Percentiles rank a stretch among this genome's conserved stretches.
These are phyloP conservation scores for Fusarium poae DNA, from an alignment of 2,329 filamentous ascomycete species.

Conservation along the genomic window DNA sequence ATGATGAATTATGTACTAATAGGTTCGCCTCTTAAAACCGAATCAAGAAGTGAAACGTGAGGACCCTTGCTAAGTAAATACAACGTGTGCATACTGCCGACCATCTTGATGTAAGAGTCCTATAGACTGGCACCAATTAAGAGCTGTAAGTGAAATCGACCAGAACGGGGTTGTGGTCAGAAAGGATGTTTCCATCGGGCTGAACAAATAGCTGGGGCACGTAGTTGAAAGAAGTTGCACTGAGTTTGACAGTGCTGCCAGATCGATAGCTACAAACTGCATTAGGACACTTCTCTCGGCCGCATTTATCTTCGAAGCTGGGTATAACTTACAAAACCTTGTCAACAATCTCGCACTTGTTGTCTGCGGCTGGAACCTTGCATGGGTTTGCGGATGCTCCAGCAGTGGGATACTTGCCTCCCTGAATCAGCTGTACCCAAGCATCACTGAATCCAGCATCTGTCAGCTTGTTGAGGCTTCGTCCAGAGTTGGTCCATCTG, in stretches of 20 bases:
- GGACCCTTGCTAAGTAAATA: too few species aligned
- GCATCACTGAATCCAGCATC: conserved; percentile 68
- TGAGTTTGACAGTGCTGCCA: conserved; percentile 60
- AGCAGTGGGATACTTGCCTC: conserved; percentile 60
- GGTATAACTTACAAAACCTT: conserved; percentile 64
- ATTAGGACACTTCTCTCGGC: neutral
- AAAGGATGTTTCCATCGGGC: conserved; percentile 66
- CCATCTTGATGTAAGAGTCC: too few species aligned
- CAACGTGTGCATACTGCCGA: too few species aligned
- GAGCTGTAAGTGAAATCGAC: conserved; percentile 60
- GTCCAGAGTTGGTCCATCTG: conserved; percentile 65
- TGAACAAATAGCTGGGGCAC: conserved; percentile 69
- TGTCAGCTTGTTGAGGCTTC: conserved; percentile 63
- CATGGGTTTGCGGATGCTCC: conserved; percentile 60
- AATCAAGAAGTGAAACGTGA: neutral
- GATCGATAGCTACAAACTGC: conserved; percentile 60
- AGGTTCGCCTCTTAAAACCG: neutral
- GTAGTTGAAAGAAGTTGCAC: conserved; percentile 67
- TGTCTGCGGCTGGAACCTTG: conserved; percentile 67
- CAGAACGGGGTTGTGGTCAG: conserved; percentile 75
- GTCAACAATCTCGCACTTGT: conserved; percentile 74
- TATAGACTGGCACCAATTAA: neutral
- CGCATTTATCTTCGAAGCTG: fast-evolving
- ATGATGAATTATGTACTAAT: neutral
- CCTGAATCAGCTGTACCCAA: conserved; percentile 69